Evolutionary conservation across 1,284 basidiomycete species (phyloP), one percentile per base, ranked within the genome.

Genomic region (Microbotryum violaceum): DNA sequence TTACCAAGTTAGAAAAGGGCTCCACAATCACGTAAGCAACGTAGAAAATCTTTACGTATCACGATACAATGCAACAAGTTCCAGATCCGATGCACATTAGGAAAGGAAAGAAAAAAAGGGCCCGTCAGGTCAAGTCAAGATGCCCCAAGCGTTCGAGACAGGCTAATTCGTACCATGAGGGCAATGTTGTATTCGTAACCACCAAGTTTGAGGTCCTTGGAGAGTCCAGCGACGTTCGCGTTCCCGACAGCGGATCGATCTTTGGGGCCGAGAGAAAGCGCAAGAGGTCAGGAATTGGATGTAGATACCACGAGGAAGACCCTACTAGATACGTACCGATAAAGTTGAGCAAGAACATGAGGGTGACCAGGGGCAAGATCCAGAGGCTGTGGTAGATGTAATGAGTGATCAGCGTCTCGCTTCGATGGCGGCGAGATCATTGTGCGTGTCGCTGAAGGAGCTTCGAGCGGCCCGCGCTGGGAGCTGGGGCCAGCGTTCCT

Each of bases 1-100:
- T 56, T 48, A 68, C 54, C 23, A 74, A 62, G 67, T 73, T 73
- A 25, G 63, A 66, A 3, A 70, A 70, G 16, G 72, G 64, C 49
- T 72, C 70, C 48, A 64, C 62, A 20, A 65, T 9, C 51, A 68
- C 67, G 61, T 71, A 70, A 27, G 58, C 65, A 27, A 70, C 57
- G 62, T 69, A 66, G 63, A 67, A 66, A 27, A 27, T 27, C 27
- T 27, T 27, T 27, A 27, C 6, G 27, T 27, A 6, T n/a, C n/a
- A n/a, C 27, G 27, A 6, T 6, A n/a, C 27, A 27, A 27, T 27
- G 27, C 27, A 27, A 6, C 27, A 27, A 27, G 6, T 27, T 6
- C 27, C 27, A 3, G 27, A 27, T 27, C 27, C 27, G 27, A 27
- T 6, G 6, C 1, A 27, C 27, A 27, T 3, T 27, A 0, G 27